Conservation (phyloP, 1,284 basidiomycete genomes). For the Pholiota adiposa region DNA sequence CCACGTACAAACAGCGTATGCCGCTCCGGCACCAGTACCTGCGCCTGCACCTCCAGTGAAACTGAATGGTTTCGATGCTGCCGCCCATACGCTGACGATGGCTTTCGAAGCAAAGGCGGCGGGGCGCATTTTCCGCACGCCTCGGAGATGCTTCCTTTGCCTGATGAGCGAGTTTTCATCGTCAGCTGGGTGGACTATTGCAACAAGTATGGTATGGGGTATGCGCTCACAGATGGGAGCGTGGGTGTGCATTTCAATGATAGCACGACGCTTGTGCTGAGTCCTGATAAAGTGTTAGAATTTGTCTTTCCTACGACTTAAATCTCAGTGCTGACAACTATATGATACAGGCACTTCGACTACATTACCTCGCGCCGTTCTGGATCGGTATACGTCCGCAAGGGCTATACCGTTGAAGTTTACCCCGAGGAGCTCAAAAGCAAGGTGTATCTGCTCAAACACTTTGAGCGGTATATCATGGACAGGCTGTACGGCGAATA, state of each 20-base stretch:
- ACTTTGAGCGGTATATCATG: constrained; percentile 94
- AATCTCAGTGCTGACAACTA: neutral
- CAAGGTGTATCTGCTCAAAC: constrained; percentile 90
- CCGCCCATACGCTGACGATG: constrained; percentile 64
- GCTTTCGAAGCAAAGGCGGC: constrained; percentile 71
- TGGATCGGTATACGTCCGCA: constrained; percentile 71
- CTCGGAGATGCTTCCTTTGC: constrained; percentile 59
- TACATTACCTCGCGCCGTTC: constrained; percentile 71
- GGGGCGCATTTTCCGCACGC: constrained; percentile 67
- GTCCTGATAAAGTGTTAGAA: constrained; percentile 81
- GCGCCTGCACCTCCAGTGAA: constrained; percentile 24
- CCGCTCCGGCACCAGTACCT: constrained; percentile 23
- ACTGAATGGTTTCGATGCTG: constrained; percentile 65
- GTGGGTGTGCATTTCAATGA: constrained; percentile 98
- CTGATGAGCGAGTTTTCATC: constrained; percentile 86
- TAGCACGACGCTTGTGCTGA: constrained; percentile 83
- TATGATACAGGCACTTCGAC: constrained; percentile 74
- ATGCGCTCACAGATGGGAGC: constrained; percentile 93
- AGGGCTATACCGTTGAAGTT: constrained; percentile 62
- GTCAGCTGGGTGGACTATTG: constrained; percentile 98
- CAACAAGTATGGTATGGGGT: constrained; percentile 98
- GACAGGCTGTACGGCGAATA: constrained; percentile 82
- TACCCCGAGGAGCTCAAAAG: constrained; percentile 81
- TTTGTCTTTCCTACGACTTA: neutral
- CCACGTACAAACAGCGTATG: constrained; percentile 9